A percentile compares a stretch with the other conserved stretches of the same genome.
Conservation (phyloP, 352 stramenopile species). For the Globisporangium viniferum region DNA sequence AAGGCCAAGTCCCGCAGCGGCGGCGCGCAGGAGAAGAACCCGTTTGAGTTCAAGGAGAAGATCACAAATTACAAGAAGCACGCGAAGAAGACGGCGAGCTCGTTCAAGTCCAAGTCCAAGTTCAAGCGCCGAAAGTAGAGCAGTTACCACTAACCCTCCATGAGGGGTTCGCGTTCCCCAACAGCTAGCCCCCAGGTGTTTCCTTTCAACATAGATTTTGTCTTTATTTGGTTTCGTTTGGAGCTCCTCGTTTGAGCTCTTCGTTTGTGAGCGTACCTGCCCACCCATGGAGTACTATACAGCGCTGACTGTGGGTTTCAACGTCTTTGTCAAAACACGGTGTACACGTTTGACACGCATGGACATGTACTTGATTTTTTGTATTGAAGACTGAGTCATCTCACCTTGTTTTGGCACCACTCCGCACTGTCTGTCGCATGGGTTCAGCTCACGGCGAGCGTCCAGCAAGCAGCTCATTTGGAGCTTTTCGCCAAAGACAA, state of each 20-base stretch:
- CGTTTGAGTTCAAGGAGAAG: conserved; percentile 89
- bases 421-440: conserved; percentile 2
- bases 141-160: not conserved
- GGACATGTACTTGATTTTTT: not conserved
- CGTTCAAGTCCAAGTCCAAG: conserved; percentile 91
- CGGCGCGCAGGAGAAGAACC: conserved; percentile 41
- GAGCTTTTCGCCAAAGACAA: not conserved
- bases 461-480: conserved; percentile 4
- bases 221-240: not conserved
- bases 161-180: not conserved
- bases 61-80: conserved; percentile 90
- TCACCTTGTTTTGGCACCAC: not conserved
- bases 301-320: too few species aligned
- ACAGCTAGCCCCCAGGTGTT: not conserved
- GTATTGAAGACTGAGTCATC: not conserved
- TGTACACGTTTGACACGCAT: not conserved
- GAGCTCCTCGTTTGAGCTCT: not conserved
- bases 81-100: conserved; percentile 77
- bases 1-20: conserved; percentile 46
- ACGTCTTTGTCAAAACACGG: not conserved
- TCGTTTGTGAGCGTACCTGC: too few species aligned
- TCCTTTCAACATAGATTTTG: not conserved
- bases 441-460: conserved; percentile 1
- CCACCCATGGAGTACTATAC: too few species aligned
- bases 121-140: conserved; percentile 83